Evolutionary conservation across 177 flowering plant genomes (phyloP), one percentile per base, ranked within the genome.

Genomic region (Telopea speciosissima): DNA sequence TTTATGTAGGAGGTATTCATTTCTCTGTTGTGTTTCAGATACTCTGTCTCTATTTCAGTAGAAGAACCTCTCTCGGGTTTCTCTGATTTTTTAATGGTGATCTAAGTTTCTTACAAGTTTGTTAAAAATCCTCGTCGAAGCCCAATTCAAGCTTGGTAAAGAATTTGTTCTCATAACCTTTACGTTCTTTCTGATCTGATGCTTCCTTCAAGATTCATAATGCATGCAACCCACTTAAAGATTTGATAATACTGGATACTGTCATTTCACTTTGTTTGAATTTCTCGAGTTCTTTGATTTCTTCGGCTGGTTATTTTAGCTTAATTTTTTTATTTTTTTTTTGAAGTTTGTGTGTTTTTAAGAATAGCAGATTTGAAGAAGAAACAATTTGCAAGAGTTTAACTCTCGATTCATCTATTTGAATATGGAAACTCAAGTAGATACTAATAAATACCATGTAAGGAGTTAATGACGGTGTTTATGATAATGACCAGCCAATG

Each of bases 41-140:
- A 28, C 31, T 28, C 31, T 36, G 40, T 36, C 40, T 54, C 0
- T 68, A 1, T 70, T 24, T 44, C 23, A 40, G 24, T n/a, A 10
- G 24, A 36, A 10, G 24, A 36, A 36, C 14, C 25, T 21, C 9
- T 24, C 10, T 16, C 33, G 13, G 8, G 21, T 45, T 67, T 23
- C 22, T 16, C 31, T 14, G 63, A n/a, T 28, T 68, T 73, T 68
- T 73, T 73, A 72, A 74, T 74, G 68, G n/a, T 54, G 67, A 69
- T 69, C 72, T 74, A 63, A 68, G 40, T 56, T 69, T 21, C 58
- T 52, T 19, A 14, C 58, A 52, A 52, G n/a, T 52, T 19, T 19
- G 9, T 52, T 14, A 3, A 36, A 8, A 36, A 36, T 36, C 40
- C 33, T 31, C 33, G 5, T 31, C 5, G 33, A 31, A 11, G 2